phyloP scores from a whole-genome alignment of 1,139 yeast species.

The Kazachstania sp. region DNA sequence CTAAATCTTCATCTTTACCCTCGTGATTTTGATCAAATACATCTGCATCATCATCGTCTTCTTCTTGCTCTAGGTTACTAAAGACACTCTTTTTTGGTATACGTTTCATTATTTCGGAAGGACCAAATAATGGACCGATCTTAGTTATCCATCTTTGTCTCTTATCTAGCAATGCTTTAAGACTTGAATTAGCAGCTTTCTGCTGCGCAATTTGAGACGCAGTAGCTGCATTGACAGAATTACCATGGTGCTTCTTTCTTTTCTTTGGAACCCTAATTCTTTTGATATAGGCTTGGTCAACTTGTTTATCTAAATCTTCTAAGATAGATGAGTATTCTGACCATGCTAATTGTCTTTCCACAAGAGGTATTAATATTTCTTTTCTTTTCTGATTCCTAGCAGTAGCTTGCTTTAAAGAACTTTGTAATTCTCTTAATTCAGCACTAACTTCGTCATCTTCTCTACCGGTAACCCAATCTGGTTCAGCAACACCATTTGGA shows the following conservation, averaged over 20 bases:
- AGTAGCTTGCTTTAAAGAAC: constrained; percentile 54
- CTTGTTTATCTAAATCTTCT: constrained; percentile 92
- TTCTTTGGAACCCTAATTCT: constrained; percentile 75
- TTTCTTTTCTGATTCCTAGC: constrained; percentile 61
- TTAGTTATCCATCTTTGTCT: constrained; percentile 81
- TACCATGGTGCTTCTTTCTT: constrained; percentile 49
- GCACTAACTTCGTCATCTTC: constrained; percentile 94
- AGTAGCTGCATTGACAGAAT: constrained; percentile 24
- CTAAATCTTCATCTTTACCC: constrained; percentile 16
- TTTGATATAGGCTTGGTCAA: constrained; percentile 87
- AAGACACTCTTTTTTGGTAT: constrained; percentile 62
- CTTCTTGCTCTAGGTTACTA: constrained; percentile 45
- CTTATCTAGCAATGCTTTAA: constrained; percentile 73
- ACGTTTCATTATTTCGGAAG: constrained; percentile 61
- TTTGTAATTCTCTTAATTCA: constrained; percentile 69
- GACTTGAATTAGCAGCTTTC: constrained; percentile 63
- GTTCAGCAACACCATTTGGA: constrained; percentile 25
- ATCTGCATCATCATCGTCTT: constrained; percentile 23
- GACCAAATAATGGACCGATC: constrained; percentile 76
- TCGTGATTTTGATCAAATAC: constrained; percentile 11
- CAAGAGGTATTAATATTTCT: constrained; percentile 54
- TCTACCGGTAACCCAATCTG: constrained; percentile 63
- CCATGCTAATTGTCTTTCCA: constrained; percentile 91
- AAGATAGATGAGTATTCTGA: constrained; percentile 85
- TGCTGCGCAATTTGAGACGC: constrained; percentile 36